Conservation (phyloP, 768 basidiomycete species). For the Sutorius australiensis region DNA sequence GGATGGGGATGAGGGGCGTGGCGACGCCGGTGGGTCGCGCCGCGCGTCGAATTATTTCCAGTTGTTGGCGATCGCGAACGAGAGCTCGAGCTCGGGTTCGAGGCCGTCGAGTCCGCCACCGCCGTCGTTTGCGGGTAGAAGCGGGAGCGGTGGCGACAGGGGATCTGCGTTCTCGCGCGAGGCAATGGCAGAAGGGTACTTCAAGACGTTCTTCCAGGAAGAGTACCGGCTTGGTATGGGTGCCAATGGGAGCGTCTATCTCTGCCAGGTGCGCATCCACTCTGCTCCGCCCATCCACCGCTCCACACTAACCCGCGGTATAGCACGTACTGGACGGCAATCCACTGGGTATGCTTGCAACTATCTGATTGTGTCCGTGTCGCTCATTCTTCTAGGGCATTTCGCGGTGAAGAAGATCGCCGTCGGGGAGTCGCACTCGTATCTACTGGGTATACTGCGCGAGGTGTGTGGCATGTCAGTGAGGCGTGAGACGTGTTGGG, state of each 20-base stretch:
- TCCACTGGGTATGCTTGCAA: slow-evolving; percentile 52
- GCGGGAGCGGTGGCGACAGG: slow-evolving; percentile 2
- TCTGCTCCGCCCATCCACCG: background rate
- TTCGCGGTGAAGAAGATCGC: slow-evolving; percentile 98
- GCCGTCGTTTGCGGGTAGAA: background rate
- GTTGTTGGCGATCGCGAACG: slow-evolving; percentile 68
- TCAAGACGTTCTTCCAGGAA: slow-evolving; percentile 88
- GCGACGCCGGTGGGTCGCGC: slow-evolving; percentile 40
- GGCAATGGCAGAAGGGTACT: slow-evolving; percentile 88
- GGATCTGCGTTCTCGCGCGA: slow-evolving; percentile 54
- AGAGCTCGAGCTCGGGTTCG: slow-evolving; percentile 49
- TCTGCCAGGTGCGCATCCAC: slow-evolving; percentile 65
- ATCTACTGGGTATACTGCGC: slow-evolving; percentile 75
- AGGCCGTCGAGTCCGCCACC: slow-evolving; percentile 50
- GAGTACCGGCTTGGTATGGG: slow-evolving; percentile 91
- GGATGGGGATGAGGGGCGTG: slow-evolving; percentile 13
- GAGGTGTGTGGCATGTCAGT: slow-evolving; percentile 45
- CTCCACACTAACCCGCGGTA: slow-evolving; percentile 1
- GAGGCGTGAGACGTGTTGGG: background rate
- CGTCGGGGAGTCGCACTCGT: slow-evolving; percentile 84
- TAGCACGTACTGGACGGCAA: slow-evolving; percentile 89
- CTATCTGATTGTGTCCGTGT: background rate
- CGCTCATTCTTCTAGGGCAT: slow-evolving; percentile 44
- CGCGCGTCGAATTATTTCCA: slow-evolving; percentile 80
- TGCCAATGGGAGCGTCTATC: slow-evolving; percentile 85